Evolutionary conservation across 345 rosid genomes (phyloP), one percentile per base, ranked within the genome.

Genomic region (Erucastrum elatum): DNA sequence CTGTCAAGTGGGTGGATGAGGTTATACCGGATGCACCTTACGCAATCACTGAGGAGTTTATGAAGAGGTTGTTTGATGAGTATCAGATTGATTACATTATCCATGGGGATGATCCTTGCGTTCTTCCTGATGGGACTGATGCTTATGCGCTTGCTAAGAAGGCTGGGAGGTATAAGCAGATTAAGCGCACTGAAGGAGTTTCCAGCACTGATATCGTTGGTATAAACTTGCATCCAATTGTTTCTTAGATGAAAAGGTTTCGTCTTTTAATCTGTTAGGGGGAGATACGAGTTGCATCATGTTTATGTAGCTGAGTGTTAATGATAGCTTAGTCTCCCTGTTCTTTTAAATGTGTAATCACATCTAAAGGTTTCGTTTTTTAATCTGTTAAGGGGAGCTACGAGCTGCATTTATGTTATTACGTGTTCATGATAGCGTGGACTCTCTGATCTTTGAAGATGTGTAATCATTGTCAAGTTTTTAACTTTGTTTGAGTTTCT

Each of bases 141-240:
- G 98, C 98, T 80, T 94, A 94, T 83, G 97, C 90, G 21, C 74
- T 79, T 68, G 98, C 98, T 60, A 94, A 92, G 88, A 87, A 84
- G 68, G 98, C 87, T 58, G 93, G 97, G 39, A 92, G 94, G 29
- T 94, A 92, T 91, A 92, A 90, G 90, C 97, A 94, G 86, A 94
- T 94, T 67, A 94, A 92, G 82, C 96, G 98, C 17, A 94, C 98
- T 0, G 98, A 94, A 86, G 98, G 98, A 3, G 98, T 94, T 75
- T 94, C 98, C 66, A 94, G 98, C 88, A 94, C 98, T n/a, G 98
- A 94, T 87, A 94, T 94, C 88, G 92, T 94, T 85, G 98, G 98
- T 94, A 90, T 81, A 3, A 49, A 0, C 12, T 63, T 0, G 41
- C 15, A 44, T 37, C 5, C 13, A 13, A 4, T 49, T 49, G 6